A percentile compares a stretch with the other conserved stretches of the same genome.
phyloP scores from a whole-genome alignment of 768 basidiomycete genomes.

The Amanita phalloides region DNA sequence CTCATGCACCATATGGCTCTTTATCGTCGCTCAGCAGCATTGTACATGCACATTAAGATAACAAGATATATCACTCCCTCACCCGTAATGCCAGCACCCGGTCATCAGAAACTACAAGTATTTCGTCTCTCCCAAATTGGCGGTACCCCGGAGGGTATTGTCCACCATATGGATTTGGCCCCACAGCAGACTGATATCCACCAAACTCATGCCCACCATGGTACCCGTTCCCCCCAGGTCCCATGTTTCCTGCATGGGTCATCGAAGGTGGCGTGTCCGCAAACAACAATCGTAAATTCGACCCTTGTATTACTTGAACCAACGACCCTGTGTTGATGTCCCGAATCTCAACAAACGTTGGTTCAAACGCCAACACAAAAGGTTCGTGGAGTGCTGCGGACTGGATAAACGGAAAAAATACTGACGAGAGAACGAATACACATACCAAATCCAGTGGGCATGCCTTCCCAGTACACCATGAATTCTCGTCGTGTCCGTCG shows the following conservation, averaged over 20 bases:
- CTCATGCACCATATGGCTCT: too few relatives aligned
- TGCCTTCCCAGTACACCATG: conserved; percentile 96
- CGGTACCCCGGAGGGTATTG: conserved; percentile 17
- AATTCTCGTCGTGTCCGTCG: conserved; percentile 85
- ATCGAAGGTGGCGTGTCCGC: conserved; percentile 88
- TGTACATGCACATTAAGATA: neutral
- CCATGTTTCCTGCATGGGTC: conserved; percentile 39
- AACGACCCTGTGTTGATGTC: conserved; percentile 89
- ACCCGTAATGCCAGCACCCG: conserved; percentile 64
- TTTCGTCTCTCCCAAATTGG: conserved; percentile 62
- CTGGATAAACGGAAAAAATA: neutral
- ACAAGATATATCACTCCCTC: conserved; percentile 3
- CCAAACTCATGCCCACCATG: conserved; percentile 2
- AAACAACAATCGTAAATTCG: conserved; percentile 82
- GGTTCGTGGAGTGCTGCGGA: conserved; percentile 84
- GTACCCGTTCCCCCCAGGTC: conserved; percentile 9
- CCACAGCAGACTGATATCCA: conserved; percentile 1
- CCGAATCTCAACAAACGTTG: conserved; percentile 92
- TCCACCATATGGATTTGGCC: conserved; percentile 16
- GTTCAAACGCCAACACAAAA: conserved; percentile 93
- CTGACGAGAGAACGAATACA: conserved; percentile 2
- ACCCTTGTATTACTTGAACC: conserved; percentile 92
- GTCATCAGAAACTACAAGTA: conserved; percentile 86
- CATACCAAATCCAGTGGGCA: conserved; percentile 89
- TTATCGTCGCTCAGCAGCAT: too few relatives aligned